phyloP scores from a whole-genome alignment of 2,329 filamentous ascomycete genomes.

The Microcyclospora tardicrescens region DNA sequence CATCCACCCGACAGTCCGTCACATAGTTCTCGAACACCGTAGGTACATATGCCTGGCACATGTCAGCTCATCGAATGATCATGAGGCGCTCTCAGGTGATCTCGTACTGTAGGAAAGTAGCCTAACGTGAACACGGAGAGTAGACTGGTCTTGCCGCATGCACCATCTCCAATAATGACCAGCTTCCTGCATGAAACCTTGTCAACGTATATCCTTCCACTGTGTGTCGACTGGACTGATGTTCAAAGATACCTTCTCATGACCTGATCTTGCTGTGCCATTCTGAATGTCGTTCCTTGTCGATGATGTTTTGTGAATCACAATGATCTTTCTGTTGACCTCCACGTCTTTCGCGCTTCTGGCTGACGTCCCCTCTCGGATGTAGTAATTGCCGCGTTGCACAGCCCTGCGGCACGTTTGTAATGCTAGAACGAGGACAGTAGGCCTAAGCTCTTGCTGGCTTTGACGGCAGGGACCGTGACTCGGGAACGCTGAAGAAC shows the following conservation, averaged over 20 bases:
- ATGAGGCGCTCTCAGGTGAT: not conserved
- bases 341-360: too few relatives aligned
- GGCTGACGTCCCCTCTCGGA: too few relatives aligned
- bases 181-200: conserved; percentile 55
- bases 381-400: too few relatives aligned
- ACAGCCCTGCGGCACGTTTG: too few relatives aligned
- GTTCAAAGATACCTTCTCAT: conserved; percentile 23
- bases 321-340: too few relatives aligned
- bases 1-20: conserved; percentile 94
- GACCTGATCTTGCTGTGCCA: conserved; percentile 26
- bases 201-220: conserved; percentile 6
- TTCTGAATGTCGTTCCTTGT: conserved; percentile 5
- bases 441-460: too few relatives aligned
- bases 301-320: not conserved
- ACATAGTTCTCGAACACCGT: conserved; percentile 99
- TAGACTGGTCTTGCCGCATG: conserved; percentile 95
- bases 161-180: conserved; percentile 93
- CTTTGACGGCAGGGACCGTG: too few relatives aligned
- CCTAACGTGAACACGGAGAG: conserved; percentile 95
- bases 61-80: conserved; percentile 7
- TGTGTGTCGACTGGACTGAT: not conserved
- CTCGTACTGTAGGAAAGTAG: conserved; percentile 92
- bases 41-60: conserved; percentile 46
- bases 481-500: too few relatives aligned
- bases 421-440: too few relatives aligned